Evolutionary conservation across 768 basidiomycete species (phyloP).

Genomic region (Hericium coralloides): DNA sequence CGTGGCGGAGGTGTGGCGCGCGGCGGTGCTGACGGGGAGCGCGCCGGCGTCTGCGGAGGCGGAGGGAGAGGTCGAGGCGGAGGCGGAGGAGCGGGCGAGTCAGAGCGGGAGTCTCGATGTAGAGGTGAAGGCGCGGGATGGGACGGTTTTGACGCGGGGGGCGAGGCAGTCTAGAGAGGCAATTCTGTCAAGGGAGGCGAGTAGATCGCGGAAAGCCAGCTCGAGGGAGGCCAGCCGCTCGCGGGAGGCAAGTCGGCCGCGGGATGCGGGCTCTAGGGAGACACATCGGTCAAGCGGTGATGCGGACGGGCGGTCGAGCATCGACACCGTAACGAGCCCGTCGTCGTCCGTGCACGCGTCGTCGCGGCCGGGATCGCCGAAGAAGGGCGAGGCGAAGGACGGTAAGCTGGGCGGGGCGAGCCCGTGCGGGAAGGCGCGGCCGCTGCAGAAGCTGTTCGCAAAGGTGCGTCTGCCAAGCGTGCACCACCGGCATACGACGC

Average conservation of each 20-base stretch:
- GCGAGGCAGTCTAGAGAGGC: too few species aligned
- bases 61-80: too few species aligned
- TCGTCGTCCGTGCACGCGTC: background rate
- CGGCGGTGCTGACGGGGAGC: conserved; percentile 2
- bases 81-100: background rate
- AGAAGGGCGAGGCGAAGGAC: background rate
- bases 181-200: too few species aligned
- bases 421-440: background rate
- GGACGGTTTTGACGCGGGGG: too few species aligned
- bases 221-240: too few species aligned
- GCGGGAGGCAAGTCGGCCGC: too few species aligned
- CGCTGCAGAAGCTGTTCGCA: background rate
- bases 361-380: background rate
- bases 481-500: background rate
- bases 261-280: too few species aligned
- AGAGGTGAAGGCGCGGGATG: too few species aligned
- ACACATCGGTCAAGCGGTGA: too few species aligned
- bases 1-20: conserved; percentile 3
- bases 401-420: background rate
- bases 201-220: too few species aligned
- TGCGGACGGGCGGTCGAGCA: too few species aligned
- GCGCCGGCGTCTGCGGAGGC: background rate
- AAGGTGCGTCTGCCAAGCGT: background rate
- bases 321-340: background rate
- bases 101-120: background rate